Conservation (phyloP, 2,329 filamentous ascomycete genomes). For the Fusarium mangiferae region DNA sequence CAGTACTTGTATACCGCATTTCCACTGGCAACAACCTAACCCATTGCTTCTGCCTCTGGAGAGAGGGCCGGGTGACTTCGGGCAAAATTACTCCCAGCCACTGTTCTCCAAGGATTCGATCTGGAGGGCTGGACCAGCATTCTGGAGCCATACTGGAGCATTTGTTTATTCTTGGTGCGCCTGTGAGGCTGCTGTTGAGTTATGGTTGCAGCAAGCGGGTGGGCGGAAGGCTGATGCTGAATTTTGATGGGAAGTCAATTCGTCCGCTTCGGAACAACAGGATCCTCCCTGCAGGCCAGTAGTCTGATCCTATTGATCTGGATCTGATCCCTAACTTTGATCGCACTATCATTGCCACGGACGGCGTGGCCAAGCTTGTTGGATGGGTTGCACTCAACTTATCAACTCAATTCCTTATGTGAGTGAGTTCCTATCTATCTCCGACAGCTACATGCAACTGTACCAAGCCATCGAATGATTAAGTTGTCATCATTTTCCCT, state of each 20-base stretch:
- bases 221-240: slow-evolving; percentile 39
- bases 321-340: slow-evolving; percentile 17
- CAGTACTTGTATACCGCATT: slow-evolving; percentile 29
- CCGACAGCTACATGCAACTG: neutral
- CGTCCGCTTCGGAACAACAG: slow-evolving; percentile 31
- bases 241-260: slow-evolving; percentile 43
- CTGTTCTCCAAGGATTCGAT: slow-evolving; percentile 2
- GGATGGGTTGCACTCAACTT: slow-evolving; percentile 37
- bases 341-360: slow-evolving; percentile 32
- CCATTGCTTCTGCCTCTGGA: slow-evolving; percentile 6
- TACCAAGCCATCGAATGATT: slow-evolving; percentile 13
- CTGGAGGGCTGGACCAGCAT: slow-evolving; percentile 27
- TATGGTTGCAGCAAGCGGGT: slow-evolving; percentile 37
- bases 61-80: slow-evolving; percentile 42
- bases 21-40: neutral
- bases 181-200: slow-evolving; percentile 45
- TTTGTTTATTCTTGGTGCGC: slow-evolving; percentile 12
- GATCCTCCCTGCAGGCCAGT: slow-evolving; percentile 24
- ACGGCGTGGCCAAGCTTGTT: slow-evolving; percentile 24
- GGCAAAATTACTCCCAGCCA: slow-evolving; percentile 26
- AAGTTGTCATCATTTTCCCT: slow-evolving; percentile 21
- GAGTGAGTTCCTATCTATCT: slow-evolving; percentile 26
- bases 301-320: slow-evolving; percentile 1
- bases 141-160: slow-evolving; percentile 16
- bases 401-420: slow-evolving; percentile 15